Percentiles rank a stretch among this genome's conserved stretches.
These are phyloP conservation scores for Thermothelomyces thermophilus DNA, from an alignment of 2,329 filamentous ascomycete genomes.

Conservation along the genomic window DNA sequence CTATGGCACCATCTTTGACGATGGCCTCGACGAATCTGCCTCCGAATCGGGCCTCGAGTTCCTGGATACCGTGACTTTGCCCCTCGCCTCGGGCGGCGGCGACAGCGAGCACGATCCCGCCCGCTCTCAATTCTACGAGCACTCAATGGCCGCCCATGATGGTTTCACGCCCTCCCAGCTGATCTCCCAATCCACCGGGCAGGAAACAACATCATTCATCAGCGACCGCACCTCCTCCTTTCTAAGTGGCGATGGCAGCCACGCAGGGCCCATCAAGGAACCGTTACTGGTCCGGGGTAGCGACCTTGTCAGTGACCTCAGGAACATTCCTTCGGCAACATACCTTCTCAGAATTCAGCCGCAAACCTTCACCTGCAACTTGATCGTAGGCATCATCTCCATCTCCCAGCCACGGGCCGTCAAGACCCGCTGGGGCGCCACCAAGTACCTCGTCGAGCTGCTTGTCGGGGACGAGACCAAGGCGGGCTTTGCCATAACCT, in stretches of 20 bases:
- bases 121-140: constrained; percentile 65
- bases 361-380: constrained; percentile 73
- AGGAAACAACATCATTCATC: constrained; percentile 33
- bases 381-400: constrained; percentile 74
- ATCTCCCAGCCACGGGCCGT: constrained; percentile 62
- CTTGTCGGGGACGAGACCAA: constrained; percentile 80
- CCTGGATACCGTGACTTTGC: constrained; percentile 41
- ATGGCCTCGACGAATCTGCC: constrained; percentile 12
- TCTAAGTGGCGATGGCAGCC: constrained; percentile 23
- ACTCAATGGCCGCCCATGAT: constrained; percentile 67
- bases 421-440: constrained; percentile 56
- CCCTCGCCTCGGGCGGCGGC: constrained; percentile 26
- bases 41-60: constrained; percentile 35
- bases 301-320: constrained; percentile 53
- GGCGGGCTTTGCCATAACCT: constrained; percentile 72
- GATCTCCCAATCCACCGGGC: constrained; percentile 21
- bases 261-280: constrained; percentile 16
- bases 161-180: constrained; percentile 58
- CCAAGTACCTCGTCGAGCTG: constrained; percentile 65
- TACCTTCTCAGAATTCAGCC: constrained; percentile 64
- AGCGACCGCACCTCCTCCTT: constrained; percentile 28
- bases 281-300: constrained; percentile 24
- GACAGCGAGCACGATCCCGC: constrained; percentile 32
- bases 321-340: constrained; percentile 60
- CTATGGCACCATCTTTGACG: constrained; percentile 31